These are phyloP conservation scores for Saturnispora halmiae DNA, from an alignment of 805 yeast genomes.

Conservation along the genomic window DNA sequence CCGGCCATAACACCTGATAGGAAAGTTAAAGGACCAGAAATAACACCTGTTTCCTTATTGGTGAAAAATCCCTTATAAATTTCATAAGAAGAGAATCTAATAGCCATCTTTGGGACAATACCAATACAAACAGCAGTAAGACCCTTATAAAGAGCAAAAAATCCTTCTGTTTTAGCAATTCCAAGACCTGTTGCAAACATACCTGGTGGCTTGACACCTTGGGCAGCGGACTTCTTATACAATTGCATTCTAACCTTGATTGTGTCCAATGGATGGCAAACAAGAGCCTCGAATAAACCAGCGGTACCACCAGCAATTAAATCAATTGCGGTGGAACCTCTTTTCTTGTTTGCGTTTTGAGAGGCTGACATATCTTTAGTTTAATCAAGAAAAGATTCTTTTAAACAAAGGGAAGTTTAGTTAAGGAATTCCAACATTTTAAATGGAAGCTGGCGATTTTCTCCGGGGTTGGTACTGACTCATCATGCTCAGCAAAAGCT, in stretches of 20 bases:
- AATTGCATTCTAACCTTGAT: constrained; percentile 96
- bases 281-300: constrained; percentile 92
- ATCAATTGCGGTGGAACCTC: constrained; percentile 46
- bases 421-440: too few species aligned
- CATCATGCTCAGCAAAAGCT: too few species aligned
- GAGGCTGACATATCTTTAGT: constrained; percentile 14
- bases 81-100: constrained; percentile 91
- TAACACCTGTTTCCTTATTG: constrained; percentile 49
- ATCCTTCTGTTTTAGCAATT: constrained; percentile 72
- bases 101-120: constrained; percentile 97
- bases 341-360: constrained; percentile 16
- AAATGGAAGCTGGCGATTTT: too few species aligned
- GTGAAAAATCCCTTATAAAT: constrained; percentile 65
- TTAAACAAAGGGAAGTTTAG: background rate
- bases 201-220: constrained; percentile 63
- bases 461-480: too few species aligned
- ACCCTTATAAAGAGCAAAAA: constrained; percentile 86
- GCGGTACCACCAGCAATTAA: constrained; percentile 94
- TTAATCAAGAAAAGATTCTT: background rate
- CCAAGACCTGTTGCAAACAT: constrained; percentile 72
- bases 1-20: constrained; percentile 97
- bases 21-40: constrained; percentile 69
- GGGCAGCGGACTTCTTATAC: constrained; percentile 51
- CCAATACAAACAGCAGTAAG: constrained; percentile 96
- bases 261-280: constrained; percentile 97